phyloP scores from a whole-genome alignment of 2,329 filamentous ascomycete species.

The Talaromyces sp. region DNA sequence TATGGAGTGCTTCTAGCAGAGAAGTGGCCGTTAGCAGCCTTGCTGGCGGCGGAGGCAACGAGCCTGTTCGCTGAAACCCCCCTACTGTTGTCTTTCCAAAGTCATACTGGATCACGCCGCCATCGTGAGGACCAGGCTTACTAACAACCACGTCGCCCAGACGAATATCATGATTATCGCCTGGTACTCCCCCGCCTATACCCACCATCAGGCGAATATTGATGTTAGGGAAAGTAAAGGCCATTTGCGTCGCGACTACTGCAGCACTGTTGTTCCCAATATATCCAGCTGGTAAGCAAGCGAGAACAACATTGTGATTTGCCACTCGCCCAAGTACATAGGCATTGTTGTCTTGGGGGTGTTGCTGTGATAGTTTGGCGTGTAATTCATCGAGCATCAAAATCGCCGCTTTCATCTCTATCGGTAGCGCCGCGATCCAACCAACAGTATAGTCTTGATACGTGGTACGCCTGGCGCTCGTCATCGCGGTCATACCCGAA shows the following conservation, averaged over 20 bases:
- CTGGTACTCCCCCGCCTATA: background rate
- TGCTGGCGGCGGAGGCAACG: background rate
- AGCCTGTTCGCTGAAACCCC: background rate
- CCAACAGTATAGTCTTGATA: constrained; percentile 8
- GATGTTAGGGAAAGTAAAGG: background rate
- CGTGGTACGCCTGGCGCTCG: background rate
- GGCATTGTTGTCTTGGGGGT: background rate
- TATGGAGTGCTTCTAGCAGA: background rate
- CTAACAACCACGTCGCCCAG: background rate
- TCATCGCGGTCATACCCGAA: background rate
- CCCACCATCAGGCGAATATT: background rate
- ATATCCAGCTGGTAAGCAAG: background rate
- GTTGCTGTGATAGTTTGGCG: background rate
- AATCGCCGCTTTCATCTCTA: constrained; percentile 1
- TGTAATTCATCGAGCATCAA: constrained; percentile 3
- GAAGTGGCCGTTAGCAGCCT: background rate
- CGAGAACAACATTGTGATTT: background rate
- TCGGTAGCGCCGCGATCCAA: constrained; percentile 5
- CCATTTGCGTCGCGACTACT: background rate
- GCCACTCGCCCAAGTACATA: background rate
- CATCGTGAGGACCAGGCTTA: background rate
- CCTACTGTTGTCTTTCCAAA: background rate
- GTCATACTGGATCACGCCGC: background rate
- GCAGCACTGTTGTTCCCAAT: background rate
- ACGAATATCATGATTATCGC: background rate